These are phyloP conservation scores for Aspergillus flavus DNA, from an alignment of 2,329 filamentous ascomycete species.

Conservation along the genomic window DNA sequence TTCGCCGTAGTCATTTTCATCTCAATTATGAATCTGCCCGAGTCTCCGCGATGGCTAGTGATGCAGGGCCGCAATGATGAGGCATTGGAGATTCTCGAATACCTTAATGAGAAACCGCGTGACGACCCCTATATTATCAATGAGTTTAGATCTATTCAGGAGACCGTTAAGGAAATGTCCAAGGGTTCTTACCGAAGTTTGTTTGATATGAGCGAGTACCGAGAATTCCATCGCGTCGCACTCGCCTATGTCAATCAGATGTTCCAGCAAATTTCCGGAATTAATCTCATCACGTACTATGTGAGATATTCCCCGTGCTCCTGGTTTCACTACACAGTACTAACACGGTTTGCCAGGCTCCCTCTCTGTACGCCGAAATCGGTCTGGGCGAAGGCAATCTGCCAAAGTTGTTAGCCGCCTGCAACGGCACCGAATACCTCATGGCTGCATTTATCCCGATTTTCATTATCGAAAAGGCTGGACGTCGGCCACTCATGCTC, in stretches of 20 bases:
- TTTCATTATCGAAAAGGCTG: constrained; percentile 53
- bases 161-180: constrained; percentile 53
- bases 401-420: constrained; percentile 53
- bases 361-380: constrained; percentile 22
- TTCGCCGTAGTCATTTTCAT: constrained; percentile 56
- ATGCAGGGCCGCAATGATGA: constrained; percentile 58
- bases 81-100: constrained; percentile 50
- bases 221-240: constrained; percentile 58
- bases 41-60: constrained; percentile 62
- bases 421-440: constrained; percentile 58
- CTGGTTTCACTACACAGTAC: constrained; percentile 24
- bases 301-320: constrained; percentile 34
- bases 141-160: constrained; percentile 56
- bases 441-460: constrained; percentile 53
- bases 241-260: constrained; percentile 61
- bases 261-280: constrained; percentile 53
- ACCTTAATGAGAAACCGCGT: constrained; percentile 43
- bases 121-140: constrained; percentile 51
- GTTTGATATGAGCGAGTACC: constrained; percentile 60
- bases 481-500: constrained; percentile 69
- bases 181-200: constrained; percentile 58
- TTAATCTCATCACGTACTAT: constrained; percentile 51
- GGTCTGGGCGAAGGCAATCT: constrained; percentile 21
- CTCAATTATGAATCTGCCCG: constrained; percentile 55
- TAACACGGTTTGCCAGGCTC: constrained; percentile 18